Evolutionary conservation across 352 stramenopile species (phyloP).

Genomic region (Nothophytophthora sp.): DNA sequence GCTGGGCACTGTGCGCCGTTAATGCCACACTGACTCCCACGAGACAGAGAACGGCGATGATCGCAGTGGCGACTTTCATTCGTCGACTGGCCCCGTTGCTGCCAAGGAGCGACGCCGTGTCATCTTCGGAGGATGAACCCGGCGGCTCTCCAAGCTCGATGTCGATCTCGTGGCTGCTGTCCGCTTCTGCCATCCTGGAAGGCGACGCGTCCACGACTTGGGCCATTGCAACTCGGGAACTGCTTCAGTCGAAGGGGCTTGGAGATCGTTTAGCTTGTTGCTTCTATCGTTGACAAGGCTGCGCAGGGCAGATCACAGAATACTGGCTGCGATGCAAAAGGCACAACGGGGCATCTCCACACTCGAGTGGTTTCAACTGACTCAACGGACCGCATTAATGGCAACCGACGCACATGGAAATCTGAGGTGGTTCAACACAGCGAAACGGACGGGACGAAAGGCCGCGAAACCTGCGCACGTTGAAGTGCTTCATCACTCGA

Average conservation of each 20-base stretch:
- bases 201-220: conserved; percentile 19
- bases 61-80: conserved; percentile 8
- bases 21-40: conserved; percentile 29
- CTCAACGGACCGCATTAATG: too few species aligned
- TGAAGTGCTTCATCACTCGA: too few species aligned
- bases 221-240: conserved; percentile 22
- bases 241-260: not conserved
- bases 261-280: not conserved
- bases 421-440: too few species aligned
- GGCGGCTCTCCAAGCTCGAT: conserved; percentile 23
- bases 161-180: conserved; percentile 31
- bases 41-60: conserved; percentile 22
- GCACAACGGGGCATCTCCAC: too few species aligned
- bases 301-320: too few species aligned
- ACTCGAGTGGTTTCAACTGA: too few species aligned
- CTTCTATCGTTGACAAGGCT: too few species aligned
- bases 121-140: conserved; percentile 3
- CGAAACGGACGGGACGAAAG: too few species aligned
- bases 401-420: too few species aligned
- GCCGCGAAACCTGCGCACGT: too few species aligned
- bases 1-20: conserved; percentile 15
- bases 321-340: too few species aligned
- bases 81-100: conserved; percentile 10
- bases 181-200: conserved; percentile 16
- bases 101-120: conserved; percentile 14